Conservation (phyloP, 495 filamentous ascomycete species). For the Hapsidospora chrysogenum region DNA sequence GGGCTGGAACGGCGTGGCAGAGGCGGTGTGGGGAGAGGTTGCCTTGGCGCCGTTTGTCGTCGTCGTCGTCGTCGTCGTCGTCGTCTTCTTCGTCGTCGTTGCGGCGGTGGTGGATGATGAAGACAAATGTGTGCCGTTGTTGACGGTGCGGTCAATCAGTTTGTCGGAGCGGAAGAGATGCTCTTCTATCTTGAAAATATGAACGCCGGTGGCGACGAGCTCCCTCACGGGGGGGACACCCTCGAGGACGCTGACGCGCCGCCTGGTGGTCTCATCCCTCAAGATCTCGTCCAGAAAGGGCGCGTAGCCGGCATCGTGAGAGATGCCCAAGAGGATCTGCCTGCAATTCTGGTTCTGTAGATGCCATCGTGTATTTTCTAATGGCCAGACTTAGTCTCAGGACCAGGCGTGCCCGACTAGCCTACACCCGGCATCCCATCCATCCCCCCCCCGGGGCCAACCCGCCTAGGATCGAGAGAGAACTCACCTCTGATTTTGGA, state of each 20-base stretch:
- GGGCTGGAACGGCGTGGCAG: conserved; percentile 3
- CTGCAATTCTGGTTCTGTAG: conserved; percentile 65
- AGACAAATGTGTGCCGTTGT: too few species aligned
- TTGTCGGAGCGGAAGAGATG: conserved; percentile 51
- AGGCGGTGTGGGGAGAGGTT: conserved; percentile 10
- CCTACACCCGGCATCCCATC: too few species aligned
- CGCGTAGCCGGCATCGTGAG: conserved; percentile 58
- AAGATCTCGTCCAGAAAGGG: conserved; percentile 50
- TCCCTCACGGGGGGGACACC: conserved; percentile 55
- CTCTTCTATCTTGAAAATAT: conserved; percentile 37
- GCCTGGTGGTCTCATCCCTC: conserved; percentile 31
- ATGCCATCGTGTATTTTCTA: conserved; percentile 41
- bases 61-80: conserved; percentile 2
- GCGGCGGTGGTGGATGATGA: neutral
- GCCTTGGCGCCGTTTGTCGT: neutral
- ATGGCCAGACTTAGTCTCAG: too few species aligned
- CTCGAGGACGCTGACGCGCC: conserved; percentile 58
- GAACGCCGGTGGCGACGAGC: conserved; percentile 38
- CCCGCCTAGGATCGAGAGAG: neutral
- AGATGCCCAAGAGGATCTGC: conserved; percentile 65
- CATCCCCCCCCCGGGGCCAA: too few species aligned
- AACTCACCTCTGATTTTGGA: conserved; percentile 58
- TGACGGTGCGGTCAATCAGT: conserved; percentile 16
- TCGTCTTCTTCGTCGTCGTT: neutral
- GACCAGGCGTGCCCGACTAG: too few species aligned